phyloP scores from a whole-genome alignment of 2,329 filamentous ascomycete genomes.

The Phialophora expanda region DNA sequence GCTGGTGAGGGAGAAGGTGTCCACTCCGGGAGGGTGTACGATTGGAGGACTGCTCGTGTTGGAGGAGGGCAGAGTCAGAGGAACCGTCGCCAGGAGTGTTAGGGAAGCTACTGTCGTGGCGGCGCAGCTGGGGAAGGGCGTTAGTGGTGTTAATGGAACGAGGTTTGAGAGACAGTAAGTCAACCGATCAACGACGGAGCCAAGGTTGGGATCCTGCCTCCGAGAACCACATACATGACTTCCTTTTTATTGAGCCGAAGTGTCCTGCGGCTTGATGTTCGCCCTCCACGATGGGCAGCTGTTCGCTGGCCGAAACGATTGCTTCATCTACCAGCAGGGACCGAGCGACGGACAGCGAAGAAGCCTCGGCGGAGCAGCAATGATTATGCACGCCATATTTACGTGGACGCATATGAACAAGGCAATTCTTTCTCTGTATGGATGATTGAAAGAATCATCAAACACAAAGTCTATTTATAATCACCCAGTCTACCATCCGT shows the following conservation, averaged over 20 bases:
- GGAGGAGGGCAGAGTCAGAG: constrained; percentile 79
- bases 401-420: too few relatives aligned
- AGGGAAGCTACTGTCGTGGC: constrained; percentile 66
- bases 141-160: constrained; percentile 39
- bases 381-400: too few relatives aligned
- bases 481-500: too few relatives aligned
- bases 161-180: constrained; percentile 31
- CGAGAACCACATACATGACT: background rate
- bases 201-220: constrained; percentile 12
- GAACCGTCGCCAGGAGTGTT: constrained; percentile 70
- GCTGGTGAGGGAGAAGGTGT: constrained; percentile 64
- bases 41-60: constrained; percentile 66
- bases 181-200: background rate
- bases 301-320: background rate
- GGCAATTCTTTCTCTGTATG: too few relatives aligned
- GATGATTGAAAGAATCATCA: too few relatives aligned
- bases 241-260: background rate
- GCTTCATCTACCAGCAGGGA: too few relatives aligned
- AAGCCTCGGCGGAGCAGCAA: too few relatives aligned
- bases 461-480: too few relatives aligned
- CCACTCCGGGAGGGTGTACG: constrained; percentile 67
- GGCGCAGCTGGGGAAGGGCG: constrained; percentile 54
- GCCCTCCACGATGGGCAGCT: background rate
- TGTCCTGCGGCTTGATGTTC: background rate
- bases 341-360: too few relatives aligned